phyloP scores from a whole-genome alignment of 768 basidiomycete genomes.

The Suillus luteus region DNA sequence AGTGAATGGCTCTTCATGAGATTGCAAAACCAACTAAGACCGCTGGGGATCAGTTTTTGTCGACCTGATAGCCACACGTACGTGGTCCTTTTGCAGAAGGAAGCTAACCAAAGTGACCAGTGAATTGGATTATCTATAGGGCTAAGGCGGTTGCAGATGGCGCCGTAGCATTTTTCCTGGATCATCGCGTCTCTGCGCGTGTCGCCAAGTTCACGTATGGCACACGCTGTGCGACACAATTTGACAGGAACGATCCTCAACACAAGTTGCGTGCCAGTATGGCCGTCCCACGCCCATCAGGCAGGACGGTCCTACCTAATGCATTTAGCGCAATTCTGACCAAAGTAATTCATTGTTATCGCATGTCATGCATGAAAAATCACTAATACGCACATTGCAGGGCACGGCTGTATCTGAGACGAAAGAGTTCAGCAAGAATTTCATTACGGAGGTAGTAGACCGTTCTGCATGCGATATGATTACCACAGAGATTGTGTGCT shows the following conservation, averaged over 20 bases:
- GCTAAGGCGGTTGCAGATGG: constrained; percentile 51
- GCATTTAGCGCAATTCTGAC: constrained; percentile 34
- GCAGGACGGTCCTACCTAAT: constrained; percentile 34
- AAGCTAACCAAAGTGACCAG: background rate
- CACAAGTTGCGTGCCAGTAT: constrained; percentile 31
- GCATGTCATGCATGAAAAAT: background rate
- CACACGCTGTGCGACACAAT: constrained; percentile 31
- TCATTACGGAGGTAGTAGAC: constrained; percentile 33
- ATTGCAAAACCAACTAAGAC: constrained; percentile 34
- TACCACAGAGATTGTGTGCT: constrained; percentile 34
- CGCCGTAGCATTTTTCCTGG: constrained; percentile 44
- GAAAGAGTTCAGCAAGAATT: constrained; percentile 35
- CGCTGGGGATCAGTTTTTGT: constrained; percentile 41
- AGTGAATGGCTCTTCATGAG: constrained; percentile 44
- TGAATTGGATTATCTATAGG: constrained; percentile 23
- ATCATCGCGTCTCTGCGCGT: constrained; percentile 42
- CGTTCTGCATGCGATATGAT: constrained; percentile 29
- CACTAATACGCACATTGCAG: constrained; percentile 16
- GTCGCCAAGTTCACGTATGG: constrained; percentile 44
- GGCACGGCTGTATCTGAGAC: constrained; percentile 32
- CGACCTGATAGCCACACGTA: constrained; percentile 57
- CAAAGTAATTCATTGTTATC: constrained; percentile 21
- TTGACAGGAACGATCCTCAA: constrained; percentile 32
- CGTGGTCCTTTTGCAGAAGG: constrained; percentile 11
- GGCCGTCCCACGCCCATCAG: constrained; percentile 34